Conservation (phyloP, 352 stramenopile species). For the Lagenidium giganteum region DNA sequence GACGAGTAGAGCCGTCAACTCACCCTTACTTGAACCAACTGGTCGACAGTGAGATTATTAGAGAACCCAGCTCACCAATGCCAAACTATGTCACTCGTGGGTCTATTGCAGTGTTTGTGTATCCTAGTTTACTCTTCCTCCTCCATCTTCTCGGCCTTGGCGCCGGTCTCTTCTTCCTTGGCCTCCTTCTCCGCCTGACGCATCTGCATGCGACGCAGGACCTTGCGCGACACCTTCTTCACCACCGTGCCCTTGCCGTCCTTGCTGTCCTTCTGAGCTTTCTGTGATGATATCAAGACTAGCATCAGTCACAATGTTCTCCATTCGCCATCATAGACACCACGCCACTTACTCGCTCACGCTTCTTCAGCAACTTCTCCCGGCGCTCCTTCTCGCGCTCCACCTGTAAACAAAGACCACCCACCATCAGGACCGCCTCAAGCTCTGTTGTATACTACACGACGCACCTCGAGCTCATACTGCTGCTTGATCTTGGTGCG, state of each 20-base stretch:
- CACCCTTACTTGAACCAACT: too few species aligned
- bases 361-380: slow-evolving; percentile 29
- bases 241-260: slow-evolving; percentile 15
- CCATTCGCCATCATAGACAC: neutral
- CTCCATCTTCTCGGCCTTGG: slow-evolving; percentile 10
- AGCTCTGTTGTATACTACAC: neutral
- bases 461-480: slow-evolving; percentile 27
- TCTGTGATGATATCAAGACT: slow-evolving; percentile 6
- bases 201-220: slow-evolving; percentile 28
- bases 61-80: too few species aligned
- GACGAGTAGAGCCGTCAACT: too few species aligned
- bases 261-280: slow-evolving; percentile 22
- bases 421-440: slow-evolving; percentile 1
- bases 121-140: slow-evolving; percentile 15
- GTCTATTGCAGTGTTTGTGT: too few species aligned
- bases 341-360: slow-evolving; percentile 21
- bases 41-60: too few species aligned
- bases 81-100: too few species aligned
- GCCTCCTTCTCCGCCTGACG: slow-evolving; percentile 22
- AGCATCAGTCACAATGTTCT: neutral
- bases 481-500: slow-evolving; percentile 28
- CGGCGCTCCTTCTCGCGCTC: slow-evolving; percentile 23
- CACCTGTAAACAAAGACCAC: slow-evolving; percentile 6
- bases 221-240: slow-evolving; percentile 40
- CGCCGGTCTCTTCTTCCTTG: slow-evolving; percentile 10